Base-by-base conservation (phyloP, 129 eudicot species). In the Tanacetum coccineum region DNA sequence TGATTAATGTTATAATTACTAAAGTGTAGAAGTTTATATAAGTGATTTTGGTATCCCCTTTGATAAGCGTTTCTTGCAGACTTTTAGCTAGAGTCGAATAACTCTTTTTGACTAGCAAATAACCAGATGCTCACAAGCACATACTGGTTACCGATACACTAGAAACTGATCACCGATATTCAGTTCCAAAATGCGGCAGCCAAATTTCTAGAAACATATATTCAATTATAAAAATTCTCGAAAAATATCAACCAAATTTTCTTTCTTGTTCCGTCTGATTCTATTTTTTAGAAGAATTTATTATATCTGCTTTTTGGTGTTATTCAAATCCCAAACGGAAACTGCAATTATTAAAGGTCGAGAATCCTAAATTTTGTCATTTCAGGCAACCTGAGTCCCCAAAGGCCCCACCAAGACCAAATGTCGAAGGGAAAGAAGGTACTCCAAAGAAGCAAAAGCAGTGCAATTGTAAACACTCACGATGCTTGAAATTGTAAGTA, bases 381-480 rank as follows among this genome's bases (percentile, higher is more conserved):
- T 79, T 40, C 88, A 91, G 97, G 67, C 87, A 83, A 77, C 89
- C 91, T 10, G 97, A 87, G 39, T 87, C 97, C 32, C 97, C 97
- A 12, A 85, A 79, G 70, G 66, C 86, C 26, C 78, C 90, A 18
- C 73, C 88, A 54, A 84, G 93, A 57, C 83, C 73, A 61, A 83
- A 36, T 81, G 77, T 48, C 21, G 97, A 91, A 62, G 87, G 57
- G 12, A 91, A 91, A 73, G 97, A 91, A 65, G 83, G 86, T 30
- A 91, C 95, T 40, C 97, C 97, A 59, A 91, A 91, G 84, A 91
- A 87, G 85, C 87, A 81, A 75, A 91, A 91, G 65, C 97, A 91
- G 71, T 91, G 97, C 75, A 91, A 91, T 63, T 91, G 97, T 80
- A 91, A 91, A 74, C 97, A 91, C 68, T 91, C 97, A 12, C 82